Base-by-base conservation (phyloP, 495 filamentous ascomycete species). In the Aspergillus carlsbadensis region DNA sequence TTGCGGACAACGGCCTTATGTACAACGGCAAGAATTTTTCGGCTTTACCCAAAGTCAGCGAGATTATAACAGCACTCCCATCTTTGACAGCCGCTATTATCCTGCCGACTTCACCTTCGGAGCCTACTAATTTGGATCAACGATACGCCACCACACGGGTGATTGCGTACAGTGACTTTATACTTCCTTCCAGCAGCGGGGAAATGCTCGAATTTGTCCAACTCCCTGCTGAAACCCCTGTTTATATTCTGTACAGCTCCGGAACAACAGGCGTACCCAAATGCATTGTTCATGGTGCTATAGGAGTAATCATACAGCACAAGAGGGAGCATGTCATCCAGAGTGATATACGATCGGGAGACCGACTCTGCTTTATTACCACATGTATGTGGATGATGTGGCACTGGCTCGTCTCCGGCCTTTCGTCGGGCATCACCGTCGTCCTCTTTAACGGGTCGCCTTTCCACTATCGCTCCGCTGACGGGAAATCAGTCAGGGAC, bases 301-400 rank as follows among this genome's bases (percentile, higher is more conserved):
- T 87, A 15, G 86, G 85, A 3, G 70, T 79, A 14, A 57, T 87
- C 40, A 56, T 89, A 21, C 84, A 77, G 56, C 66, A 65, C 10
- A 68, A 59, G 60, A 90, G 89, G 62, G 87, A 92, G 65, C 70
- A 70, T 3, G 65, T 70, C 3, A 70, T 91, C 33, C 86, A 91
- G 65, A 70, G 81, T 22, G 80, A 83, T 24, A 53, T 77, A 6
- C 67, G 66, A 1, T 61, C 79, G 0, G 68, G 79, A 5, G 78
- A 61, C 20, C 78, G 83, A 13, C 67, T 74, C 7, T 34, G 78
- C 67, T 80, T 88, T 71, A 84, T 79, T 57, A 83, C 79, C 10
- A 85, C 81, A 41, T 89, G 86, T 0, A 88, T 88, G 5, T 93
- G 89, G 89, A 91, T 92, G 62, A 92, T 92, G 89, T 92, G 91